Percentiles rank a stretch among this genome's conserved stretches.
These are phyloP conservation scores for Ogataea zsoltii DNA, from an alignment of 805 yeast species.

Conservation along the genomic window DNA sequence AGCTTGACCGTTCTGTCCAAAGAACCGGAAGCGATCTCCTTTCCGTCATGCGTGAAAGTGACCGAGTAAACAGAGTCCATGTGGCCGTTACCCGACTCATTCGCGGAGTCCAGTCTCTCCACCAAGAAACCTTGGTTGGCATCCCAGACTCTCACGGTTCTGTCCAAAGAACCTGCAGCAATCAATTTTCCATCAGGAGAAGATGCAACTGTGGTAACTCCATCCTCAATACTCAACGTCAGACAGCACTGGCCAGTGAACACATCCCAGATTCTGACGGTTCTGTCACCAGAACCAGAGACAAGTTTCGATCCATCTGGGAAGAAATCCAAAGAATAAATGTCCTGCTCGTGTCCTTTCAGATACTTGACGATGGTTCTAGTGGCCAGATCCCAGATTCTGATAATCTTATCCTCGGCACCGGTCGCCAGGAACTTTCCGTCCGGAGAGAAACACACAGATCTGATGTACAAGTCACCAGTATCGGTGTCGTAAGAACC, in stretches of 20 bases:
- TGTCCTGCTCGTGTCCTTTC: slow-evolving; percentile 96
- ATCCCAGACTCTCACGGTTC: slow-evolving; percentile 97
- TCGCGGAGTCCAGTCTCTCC: slow-evolving; percentile 88
- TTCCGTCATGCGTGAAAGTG: slow-evolving; percentile 87
- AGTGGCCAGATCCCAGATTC: slow-evolving; percentile 93
- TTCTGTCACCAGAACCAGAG: slow-evolving; percentile 94
- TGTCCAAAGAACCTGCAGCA: slow-evolving; percentile 95
- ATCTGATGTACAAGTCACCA: slow-evolving; percentile 88
- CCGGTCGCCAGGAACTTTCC: slow-evolving; percentile 93
- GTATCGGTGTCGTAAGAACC: slow-evolving; percentile 57
- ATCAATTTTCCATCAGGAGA: slow-evolving; percentile 92
- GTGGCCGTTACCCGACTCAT: slow-evolving; percentile 88
- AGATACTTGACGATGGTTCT: slow-evolving; percentile 82
- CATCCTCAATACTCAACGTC: slow-evolving; percentile 91
- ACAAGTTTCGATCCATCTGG: slow-evolving; percentile 92
- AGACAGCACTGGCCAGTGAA: slow-evolving; percentile 85
- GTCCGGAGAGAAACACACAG: slow-evolving; percentile 96
- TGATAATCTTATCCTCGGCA: slow-evolving; percentile 84
- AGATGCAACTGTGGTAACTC: slow-evolving; percentile 96
- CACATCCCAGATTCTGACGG: slow-evolving; percentile 95
- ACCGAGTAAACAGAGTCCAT: slow-evolving; percentile 95
- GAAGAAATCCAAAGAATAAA: slow-evolving; percentile 92
- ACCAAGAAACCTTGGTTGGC: slow-evolving; percentile 88
- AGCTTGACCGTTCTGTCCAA: slow-evolving; percentile 93
- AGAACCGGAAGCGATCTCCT: slow-evolving; percentile 91